A percentile compares a stretch with the other conserved stretches of the same genome.
phyloP scores from a whole-genome alignment of 2,329 filamentous ascomycete species.

The Fusarium duplospermum region DNA sequence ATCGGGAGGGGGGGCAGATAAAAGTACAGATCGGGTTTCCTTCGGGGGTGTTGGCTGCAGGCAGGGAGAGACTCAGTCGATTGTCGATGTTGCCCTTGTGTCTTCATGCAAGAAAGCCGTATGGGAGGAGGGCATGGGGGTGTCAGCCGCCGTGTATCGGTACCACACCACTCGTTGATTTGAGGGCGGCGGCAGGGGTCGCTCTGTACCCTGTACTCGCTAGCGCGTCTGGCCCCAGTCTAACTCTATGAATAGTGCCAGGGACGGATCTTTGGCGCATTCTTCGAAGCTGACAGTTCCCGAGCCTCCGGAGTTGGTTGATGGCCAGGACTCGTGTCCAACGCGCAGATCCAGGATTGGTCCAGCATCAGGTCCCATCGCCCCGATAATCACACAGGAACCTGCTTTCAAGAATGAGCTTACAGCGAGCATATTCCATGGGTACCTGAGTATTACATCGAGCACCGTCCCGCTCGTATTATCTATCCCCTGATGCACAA shows the following conservation, averaged over 20 bases:
- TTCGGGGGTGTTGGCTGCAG: slow-evolving; percentile 20
- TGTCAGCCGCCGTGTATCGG: slow-evolving; percentile 6
- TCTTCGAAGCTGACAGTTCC: slow-evolving; percentile 8
- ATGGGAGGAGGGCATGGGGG: background rate
- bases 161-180: slow-evolving; percentile 17
- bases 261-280: slow-evolving; percentile 1
- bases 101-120: slow-evolving; percentile 29
- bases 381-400: background rate
- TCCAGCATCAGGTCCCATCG: background rate
- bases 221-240: slow-evolving; percentile 7
- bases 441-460: background rate
- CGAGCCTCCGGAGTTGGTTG: slow-evolving; percentile 3
- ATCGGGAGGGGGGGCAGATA: slow-evolving; percentile 17
- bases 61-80: slow-evolving; percentile 27
- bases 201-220: slow-evolving; percentile 21
- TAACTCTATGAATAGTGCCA: slow-evolving; percentile 8
- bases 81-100: slow-evolving; percentile 33
- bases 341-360: slow-evolving; percentile 1
- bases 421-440: background rate
- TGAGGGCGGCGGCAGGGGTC: background rate
- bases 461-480: background rate
- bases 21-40: slow-evolving; percentile 27
- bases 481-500: slow-evolving; percentile 11
- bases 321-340: background rate
- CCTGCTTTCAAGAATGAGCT: background rate